Evolutionary conservation across 257 asterid species (phyloP), one percentile per base, ranked within the genome.

Genomic region (Fraxinus cuspidata): DNA sequence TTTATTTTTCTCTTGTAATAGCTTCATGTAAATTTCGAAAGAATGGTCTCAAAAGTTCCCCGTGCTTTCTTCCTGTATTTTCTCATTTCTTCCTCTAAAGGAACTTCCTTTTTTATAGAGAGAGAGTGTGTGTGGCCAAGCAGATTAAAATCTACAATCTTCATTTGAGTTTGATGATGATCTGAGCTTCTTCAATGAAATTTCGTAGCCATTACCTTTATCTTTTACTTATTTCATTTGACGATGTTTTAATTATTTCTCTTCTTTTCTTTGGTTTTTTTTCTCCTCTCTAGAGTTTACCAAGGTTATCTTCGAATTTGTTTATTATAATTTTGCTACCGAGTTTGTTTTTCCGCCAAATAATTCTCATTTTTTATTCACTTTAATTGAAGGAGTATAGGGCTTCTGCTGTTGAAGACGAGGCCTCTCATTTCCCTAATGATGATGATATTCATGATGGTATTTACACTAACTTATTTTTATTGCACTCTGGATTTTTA

Each of bases 391-490:
- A 90, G 91, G 99, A 86, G 31, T 72, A 77, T 27, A 78, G 83
- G 84, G 81, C 88, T 77, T 79, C 86, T 19, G 76, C 77, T 37
- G 82, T 80, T 37, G 91, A 86, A 40, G 96, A 85, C 25, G 84
- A 83, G 34, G 88, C 78, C 13, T 81, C 90, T 21, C 89, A 75
- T 67, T 88, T 83, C 56, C 68, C 71, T 34, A 91, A 88, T 72
- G 96, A 94, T 16, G 92, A 89, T 72, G 98, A 95, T 77, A 66
- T 58, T 85, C 92, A 85, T 0, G 92, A 89, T 81, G 99, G 98
- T n/a, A n/a, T n/a, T n/a, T 40, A 3, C 63, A 6, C 44, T 56
- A 63, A 77, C 67, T 7, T 21, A n/a, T n/a, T 21, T 23, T n/a
- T 58, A 21, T 1, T 21, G 66, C 66, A 58, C 72, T 12, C 11